Percentiles rank a stretch among this genome's conserved stretches.
phyloP scores from a whole-genome alignment of 2,329 filamentous ascomycete species.

The Pseudopithomyces maydicus region DNA sequence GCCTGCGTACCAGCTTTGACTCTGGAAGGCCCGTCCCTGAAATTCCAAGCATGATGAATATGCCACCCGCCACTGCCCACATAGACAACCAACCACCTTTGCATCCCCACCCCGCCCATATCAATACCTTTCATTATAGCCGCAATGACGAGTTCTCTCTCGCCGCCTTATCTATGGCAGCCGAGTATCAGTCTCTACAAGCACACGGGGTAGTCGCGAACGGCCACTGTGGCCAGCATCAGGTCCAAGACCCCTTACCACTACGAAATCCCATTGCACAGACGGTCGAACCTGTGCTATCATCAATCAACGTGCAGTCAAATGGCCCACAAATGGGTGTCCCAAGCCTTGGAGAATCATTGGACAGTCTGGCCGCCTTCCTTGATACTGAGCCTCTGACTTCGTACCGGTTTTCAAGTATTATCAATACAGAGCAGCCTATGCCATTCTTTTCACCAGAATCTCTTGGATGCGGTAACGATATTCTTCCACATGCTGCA shows the following conservation, averaged over 20 bases:
- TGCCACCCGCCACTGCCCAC: slow-evolving; percentile 21
- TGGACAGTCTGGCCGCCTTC: slow-evolving; percentile 46
- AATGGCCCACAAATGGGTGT: slow-evolving; percentile 23
- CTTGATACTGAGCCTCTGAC: slow-evolving; percentile 45
- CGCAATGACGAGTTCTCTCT: slow-evolving; percentile 42
- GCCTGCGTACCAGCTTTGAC: slow-evolving; percentile 33
- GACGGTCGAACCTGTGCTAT: slow-evolving; percentile 16
- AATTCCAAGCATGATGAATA: slow-evolving; percentile 33
- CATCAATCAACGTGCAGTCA: slow-evolving; percentile 9
- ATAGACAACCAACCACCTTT: slow-evolving; percentile 24
- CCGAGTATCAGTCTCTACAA: slow-evolving; percentile 48
- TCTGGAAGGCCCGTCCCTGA: slow-evolving; percentile 30
- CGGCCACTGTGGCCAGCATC: slow-evolving; percentile 13
- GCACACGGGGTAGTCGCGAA: slow-evolving; percentile 33
- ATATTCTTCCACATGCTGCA: slow-evolving; percentile 22
- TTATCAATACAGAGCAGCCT: slow-evolving; percentile 48
- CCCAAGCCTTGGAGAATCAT: slow-evolving; percentile 34
- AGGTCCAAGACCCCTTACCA: slow-evolving; percentile 16
- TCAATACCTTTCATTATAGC: slow-evolving; percentile 17
- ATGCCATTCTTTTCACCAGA: slow-evolving; percentile 51
- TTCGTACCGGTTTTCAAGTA: slow-evolving; percentile 46
- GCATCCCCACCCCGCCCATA: slow-evolving; percentile 19
- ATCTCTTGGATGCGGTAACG: slow-evolving; percentile 38
- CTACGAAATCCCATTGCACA: slow-evolving; percentile 17
- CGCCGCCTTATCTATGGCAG: slow-evolving; percentile 48